Evolutionary conservation across 2,329 filamentous ascomycete genomes (phyloP).

Genomic region (Thelonectria rubi): DNA sequence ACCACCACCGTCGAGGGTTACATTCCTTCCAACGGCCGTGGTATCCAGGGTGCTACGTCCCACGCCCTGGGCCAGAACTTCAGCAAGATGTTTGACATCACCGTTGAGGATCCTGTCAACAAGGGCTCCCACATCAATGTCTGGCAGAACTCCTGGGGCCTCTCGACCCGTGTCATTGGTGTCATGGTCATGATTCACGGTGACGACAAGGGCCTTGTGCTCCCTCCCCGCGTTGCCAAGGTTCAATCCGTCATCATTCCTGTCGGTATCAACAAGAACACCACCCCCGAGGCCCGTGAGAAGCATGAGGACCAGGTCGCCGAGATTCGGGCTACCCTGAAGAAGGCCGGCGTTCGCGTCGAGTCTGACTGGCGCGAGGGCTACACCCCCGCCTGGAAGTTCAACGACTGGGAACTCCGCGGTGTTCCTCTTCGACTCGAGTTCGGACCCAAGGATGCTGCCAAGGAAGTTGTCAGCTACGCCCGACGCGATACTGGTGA

Average conservation of each 20-base stretch:
- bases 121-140: slow-evolving; percentile 84
- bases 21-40: slow-evolving; percentile 92
- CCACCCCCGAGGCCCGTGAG: slow-evolving; percentile 78
- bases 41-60: slow-evolving; percentile 95
- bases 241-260: slow-evolving; percentile 88
- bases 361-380: slow-evolving; percentile 87
- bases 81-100: slow-evolving; percentile 99
- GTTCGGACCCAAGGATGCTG: slow-evolving; percentile 93
- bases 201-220: slow-evolving; percentile 93
- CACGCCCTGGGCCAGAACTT: slow-evolving; percentile 98
- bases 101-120: slow-evolving; percentile 88
- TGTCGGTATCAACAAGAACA: slow-evolving; percentile 91
- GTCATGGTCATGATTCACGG: slow-evolving; percentile 99
- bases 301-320: slow-evolving; percentile 81
- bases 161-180: slow-evolving; percentile 96
- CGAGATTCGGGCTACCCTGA: slow-evolving; percentile 73
- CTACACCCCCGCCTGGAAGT: slow-evolving; percentile 96
- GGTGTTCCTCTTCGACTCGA: slow-evolving; percentile 94
- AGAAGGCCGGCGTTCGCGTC: slow-evolving; percentile 77
- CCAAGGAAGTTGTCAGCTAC: slow-evolving; percentile 83
- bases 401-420: slow-evolving; percentile 98
- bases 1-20: slow-evolving; percentile 98
- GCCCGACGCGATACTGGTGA: slow-evolving; percentile 88
- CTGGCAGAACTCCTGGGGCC: slow-evolving; percentile 99
- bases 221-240: slow-evolving; percentile 90